Evolutionary conservation across 2,329 filamentous ascomycete species (phyloP).

Genomic region (Aspergillus fumigatiaffinis): DNA sequence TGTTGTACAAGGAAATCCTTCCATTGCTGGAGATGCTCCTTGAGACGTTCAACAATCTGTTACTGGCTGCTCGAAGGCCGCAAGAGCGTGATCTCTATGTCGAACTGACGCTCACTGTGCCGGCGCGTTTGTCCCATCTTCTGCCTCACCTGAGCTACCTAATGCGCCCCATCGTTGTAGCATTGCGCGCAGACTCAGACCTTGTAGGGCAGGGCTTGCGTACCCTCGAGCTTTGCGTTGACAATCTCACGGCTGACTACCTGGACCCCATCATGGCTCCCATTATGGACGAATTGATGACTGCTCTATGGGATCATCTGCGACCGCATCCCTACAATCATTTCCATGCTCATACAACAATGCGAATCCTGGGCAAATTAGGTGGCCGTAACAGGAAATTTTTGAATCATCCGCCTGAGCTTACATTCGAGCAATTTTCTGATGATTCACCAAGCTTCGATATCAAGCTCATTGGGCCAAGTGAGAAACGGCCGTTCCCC

Average conservation of each 20-base stretch:
- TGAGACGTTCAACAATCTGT: conserved; percentile 91
- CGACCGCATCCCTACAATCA: conserved; percentile 93
- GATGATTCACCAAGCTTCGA: conserved; percentile 88
- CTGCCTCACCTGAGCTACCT: conserved; percentile 92
- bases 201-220: conserved; percentile 90
- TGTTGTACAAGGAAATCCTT: conserved; percentile 96
- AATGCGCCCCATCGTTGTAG: conserved; percentile 96
- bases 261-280: conserved; percentile 98
- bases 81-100: conserved; percentile 93
- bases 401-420: conserved; percentile 80
- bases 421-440: conserved; percentile 77
- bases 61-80: conserved; percentile 85
- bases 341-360: conserved; percentile 95
- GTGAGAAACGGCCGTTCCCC: conserved; percentile 83
- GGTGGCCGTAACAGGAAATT: conserved; percentile 95
- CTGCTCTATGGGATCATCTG: conserved; percentile 91
- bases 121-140: conserved; percentile 87
- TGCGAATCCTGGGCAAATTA: conserved; percentile 94
- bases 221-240: conserved; percentile 92
- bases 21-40: conserved; percentile 95
- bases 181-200: conserved; percentile 83
- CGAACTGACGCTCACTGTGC: conserved; percentile 92
- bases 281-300: conserved; percentile 98
- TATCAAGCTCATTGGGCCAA: conserved; percentile 81
- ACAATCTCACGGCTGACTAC: conserved; percentile 97